Conservation (phyloP, 768 basidiomycete species). For the Trametopsis cervina region DNA sequence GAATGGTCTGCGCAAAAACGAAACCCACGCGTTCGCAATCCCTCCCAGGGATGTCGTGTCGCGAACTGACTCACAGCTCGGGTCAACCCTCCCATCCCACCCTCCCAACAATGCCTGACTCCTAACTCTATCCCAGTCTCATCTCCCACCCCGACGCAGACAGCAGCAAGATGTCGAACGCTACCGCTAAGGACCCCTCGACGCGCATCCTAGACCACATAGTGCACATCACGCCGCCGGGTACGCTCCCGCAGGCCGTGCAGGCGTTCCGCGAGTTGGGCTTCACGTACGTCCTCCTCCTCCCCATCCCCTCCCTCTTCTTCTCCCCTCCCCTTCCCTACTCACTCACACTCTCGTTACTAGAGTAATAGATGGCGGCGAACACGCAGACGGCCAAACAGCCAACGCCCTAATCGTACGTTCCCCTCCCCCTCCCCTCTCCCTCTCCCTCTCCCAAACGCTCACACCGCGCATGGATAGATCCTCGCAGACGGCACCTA, state of each 20-base stretch:
- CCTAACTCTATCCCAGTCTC: too few relatives aligned
- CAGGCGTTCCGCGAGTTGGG: slow-evolving; percentile 52
- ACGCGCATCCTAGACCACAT: slow-evolving; percentile 59
- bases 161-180: too few relatives aligned
- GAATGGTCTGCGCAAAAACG: too few relatives aligned
- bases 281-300: slow-evolving; percentile 47
- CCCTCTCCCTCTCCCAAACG: too few relatives aligned
- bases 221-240: slow-evolving; percentile 64
- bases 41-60: too few relatives aligned
- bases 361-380: slow-evolving; percentile 63
- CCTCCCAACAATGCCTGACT: too few relatives aligned
- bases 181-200: too few relatives aligned
- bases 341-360: neutral
- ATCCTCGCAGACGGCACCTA: slow-evolving; percentile 53
- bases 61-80: too few relatives aligned
- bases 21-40: too few relatives aligned
- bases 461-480: too few relatives aligned
- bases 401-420: slow-evolving; percentile 59
- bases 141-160: too few relatives aligned
- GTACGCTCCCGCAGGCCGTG: slow-evolving; percentile 41
- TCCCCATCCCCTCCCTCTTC: neutral
- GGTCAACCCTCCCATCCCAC: too few relatives aligned
- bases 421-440: slow-evolving; percentile 5
- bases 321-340: neutral
- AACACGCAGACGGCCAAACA: slow-evolving; percentile 56